phyloP scores from a whole-genome alignment of 2,329 filamentous ascomycete species.

The Colletotrichum sp. region DNA sequence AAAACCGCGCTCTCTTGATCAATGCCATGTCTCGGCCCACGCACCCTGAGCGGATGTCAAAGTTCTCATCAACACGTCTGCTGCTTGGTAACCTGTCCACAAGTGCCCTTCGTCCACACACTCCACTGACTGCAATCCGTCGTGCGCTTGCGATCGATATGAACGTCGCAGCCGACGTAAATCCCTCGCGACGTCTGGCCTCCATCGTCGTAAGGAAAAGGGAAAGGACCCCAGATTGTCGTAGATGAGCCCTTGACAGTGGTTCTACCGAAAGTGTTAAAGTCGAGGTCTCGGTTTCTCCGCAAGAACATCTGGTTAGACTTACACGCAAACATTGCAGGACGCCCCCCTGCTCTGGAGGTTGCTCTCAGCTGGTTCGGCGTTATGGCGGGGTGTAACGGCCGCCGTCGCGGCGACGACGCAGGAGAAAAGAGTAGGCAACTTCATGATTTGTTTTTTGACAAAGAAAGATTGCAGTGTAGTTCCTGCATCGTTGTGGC shows the following conservation, averaged over 20 bases:
- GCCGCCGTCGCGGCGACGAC: too few relatives aligned
- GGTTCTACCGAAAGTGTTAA: not conserved
- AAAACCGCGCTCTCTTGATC: fast-evolving
- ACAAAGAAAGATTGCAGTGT: not conserved
- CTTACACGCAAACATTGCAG: not conserved
- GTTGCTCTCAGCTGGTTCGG: not conserved
- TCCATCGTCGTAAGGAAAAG: not conserved
- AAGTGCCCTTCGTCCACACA: not conserved
- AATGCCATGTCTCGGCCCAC: not conserved
- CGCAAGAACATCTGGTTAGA: not conserved
- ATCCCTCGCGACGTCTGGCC: not conserved
- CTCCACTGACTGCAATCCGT: not conserved
- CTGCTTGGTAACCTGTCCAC: not conserved
- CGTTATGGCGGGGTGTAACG: not conserved
- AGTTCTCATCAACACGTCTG: not conserved
- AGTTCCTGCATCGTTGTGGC: not conserved
- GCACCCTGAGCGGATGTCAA: fast-evolving
- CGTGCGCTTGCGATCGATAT: not conserved
- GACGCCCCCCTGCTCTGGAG: not conserved
- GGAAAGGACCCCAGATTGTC: not conserved
- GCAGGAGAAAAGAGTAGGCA: not conserved
- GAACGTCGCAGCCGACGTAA: not conserved
- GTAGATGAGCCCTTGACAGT: not conserved
- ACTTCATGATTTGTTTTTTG: fast-evolving
- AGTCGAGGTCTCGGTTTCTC: not conserved